Conservation (phyloP, 192 early-diverging fungal species). For the Geranomyces variabilis region DNA sequence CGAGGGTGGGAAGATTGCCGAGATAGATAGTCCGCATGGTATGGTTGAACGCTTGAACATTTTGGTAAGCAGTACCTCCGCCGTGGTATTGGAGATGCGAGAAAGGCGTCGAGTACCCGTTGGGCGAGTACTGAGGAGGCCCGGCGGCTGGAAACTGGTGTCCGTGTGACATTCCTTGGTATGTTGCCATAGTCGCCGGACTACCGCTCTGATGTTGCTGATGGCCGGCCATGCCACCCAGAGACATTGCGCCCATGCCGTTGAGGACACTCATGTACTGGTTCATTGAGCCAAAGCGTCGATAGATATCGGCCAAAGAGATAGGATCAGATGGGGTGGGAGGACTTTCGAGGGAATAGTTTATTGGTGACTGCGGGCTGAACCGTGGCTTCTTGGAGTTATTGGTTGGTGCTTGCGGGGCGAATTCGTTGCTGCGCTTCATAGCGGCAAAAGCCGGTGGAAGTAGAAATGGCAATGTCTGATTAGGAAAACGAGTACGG, state of each 20-base stretch:
- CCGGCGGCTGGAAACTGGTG: not conserved
- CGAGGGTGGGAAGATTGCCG: conserved; percentile 70
- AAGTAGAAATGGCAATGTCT: conserved; percentile 27
- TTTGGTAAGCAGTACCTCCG: conserved; percentile 6
- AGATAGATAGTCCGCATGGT: conserved; percentile 79
- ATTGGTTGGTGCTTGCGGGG: conserved; percentile 47
- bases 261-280: conserved; percentile 33
- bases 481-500: no score
- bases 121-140: not conserved
- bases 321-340: conserved; percentile 8
- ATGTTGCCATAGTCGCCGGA: not conserved
- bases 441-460: conserved; percentile 43
- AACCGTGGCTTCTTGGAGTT: conserved; percentile 64
- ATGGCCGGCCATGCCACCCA: conserved; percentile 18
- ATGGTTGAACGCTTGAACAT: conserved; percentile 35
- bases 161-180: conserved; percentile 17
- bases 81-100: conserved; percentile 7
- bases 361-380: conserved; percentile 45
- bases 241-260: conserved; percentile 42
- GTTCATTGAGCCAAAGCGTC: conserved; percentile 33
- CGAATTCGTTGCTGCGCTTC: conserved; percentile 68
- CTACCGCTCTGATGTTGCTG: conserved; percentile 17
- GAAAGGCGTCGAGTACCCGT: conserved; percentile 18
- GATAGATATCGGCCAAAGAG: conserved; percentile 24
- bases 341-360: conserved; percentile 33